phyloP scores from a whole-genome alignment of 345 rosid genomes.

The Passiflora organensis region DNA sequence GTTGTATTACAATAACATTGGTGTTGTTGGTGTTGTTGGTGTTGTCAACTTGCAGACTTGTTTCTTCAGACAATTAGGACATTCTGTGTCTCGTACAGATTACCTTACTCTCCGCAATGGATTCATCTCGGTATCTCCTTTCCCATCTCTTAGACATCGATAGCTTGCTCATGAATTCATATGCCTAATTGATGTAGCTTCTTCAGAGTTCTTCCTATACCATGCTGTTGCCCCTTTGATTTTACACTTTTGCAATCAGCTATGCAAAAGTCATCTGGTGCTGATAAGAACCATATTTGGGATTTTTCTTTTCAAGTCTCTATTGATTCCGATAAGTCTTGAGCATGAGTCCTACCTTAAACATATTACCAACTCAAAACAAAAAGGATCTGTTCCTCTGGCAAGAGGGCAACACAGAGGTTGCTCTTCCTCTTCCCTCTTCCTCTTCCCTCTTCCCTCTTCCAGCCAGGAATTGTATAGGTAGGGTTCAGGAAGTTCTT shows the following conservation, averaged over 20 bases:
- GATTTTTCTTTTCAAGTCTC: no score
- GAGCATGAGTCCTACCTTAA: no score
- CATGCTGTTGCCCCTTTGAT: no score
- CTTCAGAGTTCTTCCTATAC: background rate
- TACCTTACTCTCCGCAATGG: slow-evolving; percentile 85
- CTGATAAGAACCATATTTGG: no score
- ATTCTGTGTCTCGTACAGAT: slow-evolving; percentile 79
- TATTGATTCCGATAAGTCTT: no score
- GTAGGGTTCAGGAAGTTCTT: no score
- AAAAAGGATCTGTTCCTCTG: no score
- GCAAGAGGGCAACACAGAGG: background rate
- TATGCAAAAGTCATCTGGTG: no score
- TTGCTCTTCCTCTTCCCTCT: background rate
- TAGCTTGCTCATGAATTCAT: no score
- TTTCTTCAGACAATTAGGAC: slow-evolving; percentile 84
- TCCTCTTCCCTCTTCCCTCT: background rate
- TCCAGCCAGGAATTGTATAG: slow-evolving; percentile 4
- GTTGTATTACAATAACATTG: no score
- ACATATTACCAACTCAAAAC: background rate
- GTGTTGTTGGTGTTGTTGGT: slow-evolving; percentile 4
- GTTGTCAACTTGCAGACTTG: slow-evolving; percentile 58
- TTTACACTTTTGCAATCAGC: no score
- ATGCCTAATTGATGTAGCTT: background rate
- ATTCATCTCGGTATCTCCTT: slow-evolving; percentile 58
- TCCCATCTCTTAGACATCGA: slow-evolving; percentile 4